phyloP scores from a whole-genome alignment of 192 early-diverging fungal genomes.

The Coemansia sp. region DNA sequence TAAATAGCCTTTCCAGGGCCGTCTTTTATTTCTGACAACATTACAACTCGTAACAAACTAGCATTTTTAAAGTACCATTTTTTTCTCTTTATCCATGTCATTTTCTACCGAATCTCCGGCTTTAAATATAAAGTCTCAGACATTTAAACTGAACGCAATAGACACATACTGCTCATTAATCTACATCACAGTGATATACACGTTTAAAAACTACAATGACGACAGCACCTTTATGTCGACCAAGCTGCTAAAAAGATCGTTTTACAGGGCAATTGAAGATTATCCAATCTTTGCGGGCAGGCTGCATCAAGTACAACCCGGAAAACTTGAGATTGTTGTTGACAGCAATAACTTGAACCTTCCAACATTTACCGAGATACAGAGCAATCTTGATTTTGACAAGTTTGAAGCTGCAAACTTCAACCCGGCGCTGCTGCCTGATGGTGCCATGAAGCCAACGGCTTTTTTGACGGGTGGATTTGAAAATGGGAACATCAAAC shows the following conservation, averaged over 20 bases:
- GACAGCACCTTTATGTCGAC: constrained; percentile 8
- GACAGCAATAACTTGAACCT: constrained; percentile 8
- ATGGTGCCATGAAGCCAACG: neutral
- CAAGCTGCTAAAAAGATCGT: neutral
- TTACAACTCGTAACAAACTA: too few species aligned
- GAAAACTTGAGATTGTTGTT: neutral
- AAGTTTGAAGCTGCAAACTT: neutral
- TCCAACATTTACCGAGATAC: constrained; percentile 1
- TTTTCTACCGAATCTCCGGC: neutral
- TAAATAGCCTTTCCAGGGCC: too few species aligned
- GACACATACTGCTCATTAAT: neutral
- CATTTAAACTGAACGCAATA: neutral
- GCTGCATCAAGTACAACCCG: neutral
- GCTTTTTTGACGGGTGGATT: neutral
- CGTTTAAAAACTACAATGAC: neutral
- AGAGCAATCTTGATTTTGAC: constrained; percentile 1
- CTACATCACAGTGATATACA: constrained; percentile 4
- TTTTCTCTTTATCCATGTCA: too few species aligned
- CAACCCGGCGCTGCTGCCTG: neutral
- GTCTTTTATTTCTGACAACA: too few species aligned
- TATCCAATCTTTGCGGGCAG: constrained; percentile 13
- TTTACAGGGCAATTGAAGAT: neutral
- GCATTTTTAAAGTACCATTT: too few species aligned
- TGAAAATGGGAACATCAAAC: neutral
- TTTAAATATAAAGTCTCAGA: constrained; percentile 5